Evolutionary conservation across 2,329 filamentous ascomycete species (phyloP).

Genomic region (Kalaharituber pfeilii): DNA sequence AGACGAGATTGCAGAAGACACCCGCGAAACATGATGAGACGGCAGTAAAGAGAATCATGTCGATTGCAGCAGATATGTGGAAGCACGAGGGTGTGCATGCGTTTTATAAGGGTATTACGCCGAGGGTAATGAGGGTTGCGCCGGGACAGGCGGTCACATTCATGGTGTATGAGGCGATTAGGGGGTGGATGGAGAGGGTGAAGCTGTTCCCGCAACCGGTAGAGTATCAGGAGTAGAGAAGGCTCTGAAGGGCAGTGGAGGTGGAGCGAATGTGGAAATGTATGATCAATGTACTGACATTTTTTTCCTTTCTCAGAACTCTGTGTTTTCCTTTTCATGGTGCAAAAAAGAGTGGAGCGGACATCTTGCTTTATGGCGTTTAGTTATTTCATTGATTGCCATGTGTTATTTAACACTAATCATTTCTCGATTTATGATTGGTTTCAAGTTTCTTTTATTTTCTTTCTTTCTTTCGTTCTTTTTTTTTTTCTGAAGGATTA

Average conservation of each 20-base stretch:
- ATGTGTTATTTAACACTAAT: no score
- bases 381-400: no score
- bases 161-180: conserved; percentile 31
- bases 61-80: conserved; percentile 72
- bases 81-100: conserved; percentile 85
- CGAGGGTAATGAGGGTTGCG: conserved; percentile 89
- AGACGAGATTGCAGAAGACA: conserved; percentile 85
- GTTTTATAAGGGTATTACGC: conserved; percentile 98
- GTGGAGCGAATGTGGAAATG: no score
- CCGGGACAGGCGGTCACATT: conserved; percentile 70
- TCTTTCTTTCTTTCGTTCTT: background rate
- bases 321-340: conserved; percentile 7
- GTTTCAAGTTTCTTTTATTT: conserved; percentile 1
- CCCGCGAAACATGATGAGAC: conserved; percentile 66
- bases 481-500: background rate
- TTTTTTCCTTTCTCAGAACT: conserved; percentile 2
- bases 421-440: conserved; percentile 2
- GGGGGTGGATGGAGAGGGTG: conserved; percentile 28
- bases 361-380: no score
- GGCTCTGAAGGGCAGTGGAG: background rate
- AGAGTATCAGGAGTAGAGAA: background rate
- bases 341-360: background rate
- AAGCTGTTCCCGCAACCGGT: conserved; percentile 9
- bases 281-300: background rate
- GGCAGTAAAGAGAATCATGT: conserved; percentile 58